Conservation (phyloP, 2,329 filamentous ascomycete genomes). For the Aspergillus pseudonomiae region DNA sequence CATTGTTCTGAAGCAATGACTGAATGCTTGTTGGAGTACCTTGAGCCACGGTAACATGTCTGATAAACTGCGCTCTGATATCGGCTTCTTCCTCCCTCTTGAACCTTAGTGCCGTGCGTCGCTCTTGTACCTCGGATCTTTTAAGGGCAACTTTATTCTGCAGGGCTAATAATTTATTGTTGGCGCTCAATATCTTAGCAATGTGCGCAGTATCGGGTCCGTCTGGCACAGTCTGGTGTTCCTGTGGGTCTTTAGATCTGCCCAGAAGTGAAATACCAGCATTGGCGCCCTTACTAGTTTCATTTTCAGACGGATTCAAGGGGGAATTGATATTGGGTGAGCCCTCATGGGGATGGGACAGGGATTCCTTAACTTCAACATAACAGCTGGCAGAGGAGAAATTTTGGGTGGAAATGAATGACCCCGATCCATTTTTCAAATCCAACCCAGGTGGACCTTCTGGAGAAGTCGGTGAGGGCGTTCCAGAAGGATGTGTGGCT, state of each 20-base stretch:
- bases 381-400: not conserved
- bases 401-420: not conserved
- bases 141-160: slow-evolving; percentile 21
- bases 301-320: not conserved
- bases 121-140: slow-evolving; percentile 24
- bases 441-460: not conserved
- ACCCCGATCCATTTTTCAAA: not conserved
- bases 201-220: not conserved
- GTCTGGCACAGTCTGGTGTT: not conserved
- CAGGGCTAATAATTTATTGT: slow-evolving; percentile 16
- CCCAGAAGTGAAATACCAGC: not conserved
- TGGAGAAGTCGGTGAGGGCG: not conserved
- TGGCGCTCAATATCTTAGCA: slow-evolving; percentile 8
- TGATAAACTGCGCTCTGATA: slow-evolving; percentile 24
- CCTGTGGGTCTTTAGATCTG: slow-evolving; percentile 11
- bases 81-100: slow-evolving; percentile 30
- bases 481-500: not conserved
- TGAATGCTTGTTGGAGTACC: slow-evolving; percentile 4
- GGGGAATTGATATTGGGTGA: not conserved
- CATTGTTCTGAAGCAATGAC: slow-evolving; percentile 18
- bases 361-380: not conserved
- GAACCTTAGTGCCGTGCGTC: slow-evolving; percentile 26
- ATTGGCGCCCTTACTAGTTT: slow-evolving; percentile 8
- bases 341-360: not conserved
- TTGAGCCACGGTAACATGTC: slow-evolving; percentile 23